A percentile compares a stretch with the other conserved stretches of the same genome.
Conservation (phyloP, 2,329 filamentous ascomycete species). For the Talaromyces sp. region DNA sequence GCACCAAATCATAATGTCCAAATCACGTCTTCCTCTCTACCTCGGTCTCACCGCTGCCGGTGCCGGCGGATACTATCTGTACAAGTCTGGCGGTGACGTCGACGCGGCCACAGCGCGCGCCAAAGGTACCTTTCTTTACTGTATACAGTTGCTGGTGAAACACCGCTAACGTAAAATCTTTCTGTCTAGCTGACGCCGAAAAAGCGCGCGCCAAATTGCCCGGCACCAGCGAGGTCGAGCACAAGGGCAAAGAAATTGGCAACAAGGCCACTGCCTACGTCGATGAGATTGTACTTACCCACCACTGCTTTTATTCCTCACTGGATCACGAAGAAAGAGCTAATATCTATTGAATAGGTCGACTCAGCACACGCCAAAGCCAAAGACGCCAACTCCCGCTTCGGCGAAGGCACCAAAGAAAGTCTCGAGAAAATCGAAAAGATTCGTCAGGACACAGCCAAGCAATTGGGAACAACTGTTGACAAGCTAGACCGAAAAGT, state of each 20-base stretch:
- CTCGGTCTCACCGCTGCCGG: slow-evolving; percentile 59
- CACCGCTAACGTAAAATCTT: background rate
- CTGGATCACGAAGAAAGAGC: background rate
- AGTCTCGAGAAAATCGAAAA: slow-evolving; percentile 56
- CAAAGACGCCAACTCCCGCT: slow-evolving; percentile 56
- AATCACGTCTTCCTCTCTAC: slow-evolving; percentile 36
- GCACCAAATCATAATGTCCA: slow-evolving; percentile 22
- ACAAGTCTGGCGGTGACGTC: slow-evolving; percentile 75
- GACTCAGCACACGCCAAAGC: slow-evolving; percentile 58
- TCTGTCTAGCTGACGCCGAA: slow-evolving; percentile 67
- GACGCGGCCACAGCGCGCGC: slow-evolving; percentile 77
- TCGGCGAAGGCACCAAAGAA: slow-evolving; percentile 60
- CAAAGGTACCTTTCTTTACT: slow-evolving; percentile 62
- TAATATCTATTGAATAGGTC: slow-evolving; percentile 24
- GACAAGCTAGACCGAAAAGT: slow-evolving; percentile 81
- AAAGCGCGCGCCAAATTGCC: slow-evolving; percentile 66
- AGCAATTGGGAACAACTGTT: slow-evolving; percentile 53
- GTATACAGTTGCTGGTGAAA: background rate
- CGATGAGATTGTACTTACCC: slow-evolving; percentile 61
- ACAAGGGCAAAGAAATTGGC: slow-evolving; percentile 57
- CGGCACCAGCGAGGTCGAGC: slow-evolving; percentile 56
- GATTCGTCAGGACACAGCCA: slow-evolving; percentile 61
- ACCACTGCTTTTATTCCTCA: background rate
- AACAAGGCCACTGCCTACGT: slow-evolving; percentile 62
- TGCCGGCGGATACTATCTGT: slow-evolving; percentile 85